These are phyloP conservation scores for Tolypocladium nubicola DNA, from an alignment of 2,329 filamentous ascomycete species.

Conservation along the genomic window DNA sequence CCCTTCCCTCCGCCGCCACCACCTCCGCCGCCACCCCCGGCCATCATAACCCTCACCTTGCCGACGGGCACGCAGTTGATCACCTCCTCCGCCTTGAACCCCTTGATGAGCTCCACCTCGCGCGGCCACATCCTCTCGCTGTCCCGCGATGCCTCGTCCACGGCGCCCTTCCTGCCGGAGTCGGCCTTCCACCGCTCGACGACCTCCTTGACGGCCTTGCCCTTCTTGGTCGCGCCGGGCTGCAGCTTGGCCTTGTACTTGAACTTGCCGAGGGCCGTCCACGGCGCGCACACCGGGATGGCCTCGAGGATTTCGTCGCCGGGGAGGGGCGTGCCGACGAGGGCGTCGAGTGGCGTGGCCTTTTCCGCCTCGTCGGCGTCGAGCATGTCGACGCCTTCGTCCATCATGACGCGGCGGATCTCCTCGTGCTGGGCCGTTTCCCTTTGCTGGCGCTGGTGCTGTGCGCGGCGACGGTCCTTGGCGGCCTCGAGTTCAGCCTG, in stretches of 20 bases:
- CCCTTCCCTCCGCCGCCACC: conserved; percentile 24
- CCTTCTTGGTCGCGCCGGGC: conserved; percentile 82
- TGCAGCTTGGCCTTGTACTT: conserved; percentile 97
- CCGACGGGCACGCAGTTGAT: conserved; percentile 71
- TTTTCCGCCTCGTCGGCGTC: conserved; percentile 49
- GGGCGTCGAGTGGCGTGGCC: conserved; percentile 49
- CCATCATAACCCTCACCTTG: conserved; percentile 70
- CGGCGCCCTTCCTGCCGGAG: conserved; percentile 42
- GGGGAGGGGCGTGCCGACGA: conserved; percentile 67
- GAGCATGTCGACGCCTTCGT: conserved; percentile 46
- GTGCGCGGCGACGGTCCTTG: conserved; percentile 64
- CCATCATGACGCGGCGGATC: conserved; percentile 47
- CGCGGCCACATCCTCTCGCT: conserved; percentile 72
- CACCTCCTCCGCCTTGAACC: conserved; percentile 71
- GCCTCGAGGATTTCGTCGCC: conserved; percentile 74
- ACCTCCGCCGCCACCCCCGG: conserved; percentile 38
- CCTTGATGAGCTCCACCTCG: conserved; percentile 77
- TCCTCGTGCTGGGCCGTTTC: conserved; percentile 71
- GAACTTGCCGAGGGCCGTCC: conserved; percentile 52
- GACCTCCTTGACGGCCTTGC: conserved; percentile 86
- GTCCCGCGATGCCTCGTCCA: conserved; percentile 51
- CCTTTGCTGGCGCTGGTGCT: conserved; percentile 68
- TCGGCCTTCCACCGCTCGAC: conserved; percentile 69
- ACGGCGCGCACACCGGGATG: conserved; percentile 55
- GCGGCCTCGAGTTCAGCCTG: conserved; percentile 54